Percentiles rank a stretch among this genome's conserved stretches.
Evolutionary conservation across 192 early-diverging fungal genomes (phyloP).

Genomic region (Podila epicladia): DNA sequence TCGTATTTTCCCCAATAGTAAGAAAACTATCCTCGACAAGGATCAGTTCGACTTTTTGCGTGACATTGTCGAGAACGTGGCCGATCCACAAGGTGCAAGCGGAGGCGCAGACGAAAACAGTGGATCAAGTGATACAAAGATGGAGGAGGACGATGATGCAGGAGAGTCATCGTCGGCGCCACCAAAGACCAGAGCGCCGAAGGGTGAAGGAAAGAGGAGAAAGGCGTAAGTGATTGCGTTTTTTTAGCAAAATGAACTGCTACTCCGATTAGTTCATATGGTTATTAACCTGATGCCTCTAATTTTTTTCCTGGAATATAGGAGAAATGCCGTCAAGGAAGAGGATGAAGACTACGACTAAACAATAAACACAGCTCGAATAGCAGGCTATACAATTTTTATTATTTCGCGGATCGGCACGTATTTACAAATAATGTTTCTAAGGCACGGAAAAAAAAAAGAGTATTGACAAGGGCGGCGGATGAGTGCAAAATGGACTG

Average conservation of each 20-base stretch:
- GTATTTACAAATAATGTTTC: background rate
- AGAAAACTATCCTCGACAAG: constrained; percentile 81
- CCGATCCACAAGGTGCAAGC: constrained; percentile 65
- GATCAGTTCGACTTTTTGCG: constrained; percentile 96
- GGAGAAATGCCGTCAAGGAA: constrained; percentile 14
- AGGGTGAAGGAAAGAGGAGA: background rate
- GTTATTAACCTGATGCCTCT: background rate
- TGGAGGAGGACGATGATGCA: constrained; percentile 27
- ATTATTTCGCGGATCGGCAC: background rate
- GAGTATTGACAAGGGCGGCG: background rate
- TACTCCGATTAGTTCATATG: no score
- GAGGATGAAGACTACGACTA: constrained; percentile 44
- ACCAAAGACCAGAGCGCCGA: constrained; percentile 3
- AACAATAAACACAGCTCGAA: constrained; percentile 8
- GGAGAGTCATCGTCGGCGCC: background rate
- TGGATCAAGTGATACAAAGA: constrained; percentile 10
- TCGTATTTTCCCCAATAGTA: constrained; percentile 54
- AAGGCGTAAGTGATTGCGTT: background rate
- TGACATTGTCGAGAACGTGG: constrained; percentile 85
- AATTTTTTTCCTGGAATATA: constrained; percentile 2
- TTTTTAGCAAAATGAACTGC: background rate
- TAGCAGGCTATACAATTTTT: background rate
- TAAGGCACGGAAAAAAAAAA: background rate
- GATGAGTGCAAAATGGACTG: background rate
- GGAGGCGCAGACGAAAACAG: constrained; percentile 6